Base-by-base conservation (phyloP, 345 rosid species). In the Populus simonii region DNA sequence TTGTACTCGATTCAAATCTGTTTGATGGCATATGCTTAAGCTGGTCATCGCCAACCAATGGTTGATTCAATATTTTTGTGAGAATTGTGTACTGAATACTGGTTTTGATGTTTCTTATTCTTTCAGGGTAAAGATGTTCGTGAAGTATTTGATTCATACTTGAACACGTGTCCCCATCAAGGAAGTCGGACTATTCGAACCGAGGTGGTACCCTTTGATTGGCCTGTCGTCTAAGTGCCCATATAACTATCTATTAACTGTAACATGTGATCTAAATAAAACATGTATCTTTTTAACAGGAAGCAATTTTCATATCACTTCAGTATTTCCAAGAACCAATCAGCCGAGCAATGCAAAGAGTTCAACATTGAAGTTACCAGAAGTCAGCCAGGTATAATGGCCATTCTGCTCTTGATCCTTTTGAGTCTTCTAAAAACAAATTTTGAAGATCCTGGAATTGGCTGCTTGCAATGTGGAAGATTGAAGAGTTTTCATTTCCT, bases 141-240 rank as follows among this genome's bases (percentile, higher is more conserved):
- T 3, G 86, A 89, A 12, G 82, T 90, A 51, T 94, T 94, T 84
- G 43, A 90, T 81, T 67, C 84, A 74, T 94, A 94, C 82, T 85
- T 94, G 87, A 94, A 94, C 83, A 90, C 94, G 0, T 94, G 97
- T 77, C 94, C 97, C 15, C 87, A 85, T 83, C 98, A 92, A 89
- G 97, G 98, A 82, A 94, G 97, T 86, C 86, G 98, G 79, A 92
- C 97, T 29, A 94, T 94, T 72, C 91, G 98, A 71, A 86, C 97
- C 13, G 97, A 93, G 98, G 98, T 92, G 77, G 23, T 41, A 49
- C 39, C n/a, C 57, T 66, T 72, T 76, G 31, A 66, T 53, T 72
- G 66, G 1, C 47, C 51, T 39, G 39, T 35, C 23, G 73, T 27
- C 67, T 20, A 22, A 12, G 39, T 71, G 31, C 18, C 59, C 1